phyloP scores from a whole-genome alignment of 2,329 filamentous ascomycete genomes.

The Aspergillus piperis region DNA sequence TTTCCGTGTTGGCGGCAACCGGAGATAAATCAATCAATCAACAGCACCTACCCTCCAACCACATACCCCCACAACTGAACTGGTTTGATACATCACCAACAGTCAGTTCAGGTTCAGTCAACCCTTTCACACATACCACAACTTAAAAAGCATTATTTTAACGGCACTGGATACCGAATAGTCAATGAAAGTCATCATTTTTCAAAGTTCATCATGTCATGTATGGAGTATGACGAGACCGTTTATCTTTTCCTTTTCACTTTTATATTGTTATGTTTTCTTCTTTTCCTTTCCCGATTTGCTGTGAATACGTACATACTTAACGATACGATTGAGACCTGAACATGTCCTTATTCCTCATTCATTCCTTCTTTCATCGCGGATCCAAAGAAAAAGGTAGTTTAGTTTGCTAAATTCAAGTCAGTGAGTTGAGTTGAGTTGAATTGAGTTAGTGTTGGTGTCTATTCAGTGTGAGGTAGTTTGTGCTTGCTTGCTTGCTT shows the following conservation, averaged over 20 bases:
- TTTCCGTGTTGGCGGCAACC: background rate
- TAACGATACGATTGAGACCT: background rate
- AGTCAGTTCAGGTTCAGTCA: background rate
- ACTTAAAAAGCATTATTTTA: background rate
- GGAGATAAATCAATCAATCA: background rate
- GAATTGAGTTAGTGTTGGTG: background rate
- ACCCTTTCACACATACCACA: background rate
- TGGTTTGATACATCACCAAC: background rate
- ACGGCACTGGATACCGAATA: background rate
- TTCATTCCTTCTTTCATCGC: background rate
- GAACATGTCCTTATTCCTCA: background rate
- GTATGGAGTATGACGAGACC: background rate
- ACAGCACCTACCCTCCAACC: background rate
- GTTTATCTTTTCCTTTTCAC: background rate
- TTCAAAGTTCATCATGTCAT: background rate
- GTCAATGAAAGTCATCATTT: background rate
- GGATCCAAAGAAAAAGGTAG: background rate
- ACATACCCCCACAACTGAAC: background rate
- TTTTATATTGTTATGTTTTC: background rate
- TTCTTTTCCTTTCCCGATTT: background rate
- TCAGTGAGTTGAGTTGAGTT: background rate
- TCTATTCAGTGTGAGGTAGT: too few relatives aligned
- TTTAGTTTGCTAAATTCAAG: background rate
- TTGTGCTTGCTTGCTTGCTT: background rate
- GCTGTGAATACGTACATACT: background rate